phyloP scores from a whole-genome alignment of 2,329 filamentous ascomycete species.

The Botrytis porri region DNA sequence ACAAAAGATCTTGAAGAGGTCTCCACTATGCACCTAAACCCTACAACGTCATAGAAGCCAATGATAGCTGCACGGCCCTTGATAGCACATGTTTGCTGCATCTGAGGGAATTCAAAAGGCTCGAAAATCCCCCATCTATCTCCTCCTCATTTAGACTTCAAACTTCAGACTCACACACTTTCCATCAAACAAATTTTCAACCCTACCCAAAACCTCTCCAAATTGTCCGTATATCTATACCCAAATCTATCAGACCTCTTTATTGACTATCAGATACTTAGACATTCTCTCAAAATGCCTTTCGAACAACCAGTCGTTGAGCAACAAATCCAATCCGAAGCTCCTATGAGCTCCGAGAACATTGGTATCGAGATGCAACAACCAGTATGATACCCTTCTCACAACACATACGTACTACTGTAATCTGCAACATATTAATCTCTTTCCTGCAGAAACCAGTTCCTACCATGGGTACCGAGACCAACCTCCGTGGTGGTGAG shows the following conservation, averaged over 20 bases:
- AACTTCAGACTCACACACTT: neutral
- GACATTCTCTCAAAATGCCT: slow-evolving; percentile 31
- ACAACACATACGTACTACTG: neutral
- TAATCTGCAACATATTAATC: slow-evolving; percentile 6
- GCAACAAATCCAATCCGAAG: slow-evolving; percentile 33
- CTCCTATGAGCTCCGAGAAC: slow-evolving; percentile 32
- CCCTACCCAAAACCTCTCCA: neutral
- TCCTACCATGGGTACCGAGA: slow-evolving; percentile 20
- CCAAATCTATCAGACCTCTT: neutral
- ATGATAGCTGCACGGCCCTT: neutral
- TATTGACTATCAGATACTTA: neutral
- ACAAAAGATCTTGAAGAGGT: slow-evolving; percentile 7
- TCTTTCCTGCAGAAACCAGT: slow-evolving; percentile 23
- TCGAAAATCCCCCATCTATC: neutral
- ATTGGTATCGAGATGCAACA: slow-evolving; percentile 30
- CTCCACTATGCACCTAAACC: slow-evolving; percentile 8
- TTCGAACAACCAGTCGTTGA: slow-evolving; percentile 29
- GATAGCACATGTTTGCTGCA: neutral
- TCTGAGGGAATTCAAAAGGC: slow-evolving; percentile 9
- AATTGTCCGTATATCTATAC: neutral
- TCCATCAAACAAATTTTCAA: neutral
- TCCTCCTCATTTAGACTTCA: neutral
- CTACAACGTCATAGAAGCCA: neutral
- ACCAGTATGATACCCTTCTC: slow-evolving; percentile 29
- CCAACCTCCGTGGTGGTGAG: slow-evolving; percentile 25